Evolutionary conservation across 106 monocot genomes (phyloP), one percentile per base, ranked within the genome.

Genomic region (Amphibolis antarctica): DNA sequence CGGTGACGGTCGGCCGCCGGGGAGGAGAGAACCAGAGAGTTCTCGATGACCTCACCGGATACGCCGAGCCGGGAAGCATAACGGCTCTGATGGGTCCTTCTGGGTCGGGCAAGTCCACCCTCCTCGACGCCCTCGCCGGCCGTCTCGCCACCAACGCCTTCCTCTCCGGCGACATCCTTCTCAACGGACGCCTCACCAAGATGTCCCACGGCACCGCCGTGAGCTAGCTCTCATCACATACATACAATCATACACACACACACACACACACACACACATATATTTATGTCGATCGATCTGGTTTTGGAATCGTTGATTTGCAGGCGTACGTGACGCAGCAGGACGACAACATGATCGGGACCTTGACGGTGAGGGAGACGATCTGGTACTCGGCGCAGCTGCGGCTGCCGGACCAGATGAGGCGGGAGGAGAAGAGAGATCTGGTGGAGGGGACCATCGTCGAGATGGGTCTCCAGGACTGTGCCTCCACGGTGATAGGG

Each of bases 391-490:
- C 72, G 21, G 72, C 72, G n/a, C 43, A 43, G 19, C 63, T 72
- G 22, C 53, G 72, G 26, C 64, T 72, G 55, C 72, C 72, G 54
- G 72, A 72, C 28, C 55, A 65, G 55, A 72, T 72, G 72, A 53
- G 30, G 24, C 57, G 63, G 72, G 53, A 63, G 25, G 55, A 72
- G 42, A 63, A 65, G 72, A 53, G 31, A 50, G 64, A 53, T 62
- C 55, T 72, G 54, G 64, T 72, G 54, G 72, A 72, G 44, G 55
- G 64, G 2, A 65, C 72, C 31, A 72, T 72, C 54, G 64, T 36
- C 23, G 72, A 72, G 64, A 72, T 72, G 72, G 72, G 72, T 15
- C 72, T 72, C 17, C 64, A 72, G 64, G 72, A 72, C 55, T 72
- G 72, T 22, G 72, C 72, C 26, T 63, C 64, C 45, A 72, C 72